Evolutionary conservation across 306 rosid genomes (phyloP).

Genomic region (Calophaca sinica): DNA sequence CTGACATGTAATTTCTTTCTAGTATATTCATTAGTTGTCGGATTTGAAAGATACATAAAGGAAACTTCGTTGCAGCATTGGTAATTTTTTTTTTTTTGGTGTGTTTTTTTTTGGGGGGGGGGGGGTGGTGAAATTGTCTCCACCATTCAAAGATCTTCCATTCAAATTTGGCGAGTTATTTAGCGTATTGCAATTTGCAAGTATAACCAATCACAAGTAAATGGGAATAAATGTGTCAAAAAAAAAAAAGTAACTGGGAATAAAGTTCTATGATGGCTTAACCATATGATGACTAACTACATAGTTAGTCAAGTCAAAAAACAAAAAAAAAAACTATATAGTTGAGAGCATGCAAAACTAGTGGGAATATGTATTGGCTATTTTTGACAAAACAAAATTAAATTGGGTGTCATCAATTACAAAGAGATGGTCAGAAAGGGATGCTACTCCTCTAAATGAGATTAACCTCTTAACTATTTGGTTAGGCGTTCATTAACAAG

Average conservation of each 20-base stretch:
- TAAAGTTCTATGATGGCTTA: background rate
- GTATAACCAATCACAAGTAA: constrained; percentile 10
- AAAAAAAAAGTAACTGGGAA: too few relatives aligned
- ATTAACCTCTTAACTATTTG: background rate
- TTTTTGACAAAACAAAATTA: constrained; percentile 28
- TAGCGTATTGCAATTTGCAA: constrained; percentile 11
- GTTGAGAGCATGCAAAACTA: background rate
- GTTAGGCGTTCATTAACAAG: constrained; percentile 8
- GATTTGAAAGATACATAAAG: constrained; percentile 30
- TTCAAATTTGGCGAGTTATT: constrained; percentile 40
- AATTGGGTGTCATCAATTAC: constrained; percentile 6
- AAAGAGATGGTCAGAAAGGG: constrained; percentile 6
- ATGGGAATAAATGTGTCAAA: too few relatives aligned
- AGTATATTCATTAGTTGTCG: constrained; percentile 31
- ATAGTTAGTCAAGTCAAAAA: too few relatives aligned
- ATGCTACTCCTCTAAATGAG: constrained; percentile 4
- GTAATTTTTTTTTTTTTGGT: too few relatives aligned
- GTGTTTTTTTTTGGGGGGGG: too few relatives aligned
- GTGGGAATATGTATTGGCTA: background rate
- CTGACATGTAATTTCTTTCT: constrained; percentile 29
- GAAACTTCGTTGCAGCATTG: constrained; percentile 17
- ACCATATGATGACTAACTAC: background rate
- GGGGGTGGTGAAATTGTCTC: constrained; percentile 28
- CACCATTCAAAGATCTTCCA: background rate
- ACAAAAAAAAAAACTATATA: too few relatives aligned